Evolutionary conservation across 176 grass and related monocot species (phyloP), one percentile per base, ranked within the genome.

Genomic region (Microstegium vimineum): DNA sequence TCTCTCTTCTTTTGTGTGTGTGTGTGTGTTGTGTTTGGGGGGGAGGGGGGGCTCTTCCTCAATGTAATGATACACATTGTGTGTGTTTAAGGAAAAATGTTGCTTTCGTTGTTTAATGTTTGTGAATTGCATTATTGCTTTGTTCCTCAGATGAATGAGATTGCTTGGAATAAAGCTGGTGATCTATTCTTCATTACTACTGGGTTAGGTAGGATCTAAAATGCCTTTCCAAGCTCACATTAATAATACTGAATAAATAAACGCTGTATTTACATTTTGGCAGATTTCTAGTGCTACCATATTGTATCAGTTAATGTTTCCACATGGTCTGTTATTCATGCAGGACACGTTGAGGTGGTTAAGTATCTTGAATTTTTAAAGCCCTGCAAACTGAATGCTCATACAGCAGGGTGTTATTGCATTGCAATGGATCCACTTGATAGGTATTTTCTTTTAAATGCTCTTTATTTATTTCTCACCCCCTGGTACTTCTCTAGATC

Each of bases 181-280:
- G 96, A 99, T 70, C 77, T 95, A n/a, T 99, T 99, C 87, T 99
- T 99, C 80, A 93, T 99, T 26, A 99, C 96, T 74, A 99, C 96
- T 54, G 96, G 96, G 23, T 90, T 91, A 81, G 96, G 96, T 99
- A 86, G 91, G 62, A 66, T 38, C 43, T 36, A 38, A 63, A 54
- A 62, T 80, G 32, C 23, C 68, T 45, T 45, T 12, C 32, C 17
- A 34, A 66, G 20, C 9, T 79, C 26, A 23, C 49, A 66, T 84
- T 60, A 60, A 11, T 75, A 64, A 26, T 70, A 80, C 17, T 69
- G 32, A 82, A 71, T 45, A 49, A 60, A 67, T 31, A 68, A 92
- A 40, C 61, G 33, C 41, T 31, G 64, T 82, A 56, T 16, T 34
- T 46, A 62, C 42, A 62, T 88, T 45, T 67, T 69, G 16, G 51